Evolutionary conservation across 768 basidiomycete species (phyloP), one percentile per base, ranked within the genome.

Genomic region (Psilocybe subaeruginosa): DNA sequence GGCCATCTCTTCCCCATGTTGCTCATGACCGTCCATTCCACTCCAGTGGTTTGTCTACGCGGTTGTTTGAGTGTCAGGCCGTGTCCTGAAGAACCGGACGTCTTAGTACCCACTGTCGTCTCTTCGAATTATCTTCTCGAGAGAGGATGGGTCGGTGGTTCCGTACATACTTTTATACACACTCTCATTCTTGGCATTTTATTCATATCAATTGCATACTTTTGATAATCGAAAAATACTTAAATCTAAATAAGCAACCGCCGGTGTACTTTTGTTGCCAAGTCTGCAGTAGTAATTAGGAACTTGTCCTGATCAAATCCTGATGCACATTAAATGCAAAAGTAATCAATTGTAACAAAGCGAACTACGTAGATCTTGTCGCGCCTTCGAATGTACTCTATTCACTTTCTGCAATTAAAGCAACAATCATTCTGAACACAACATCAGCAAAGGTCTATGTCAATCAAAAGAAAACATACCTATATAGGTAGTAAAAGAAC

Each of bases 401-500:
- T 74, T 89, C 88, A 74, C 87, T 89, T 69, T 90, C 90, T 59
- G 91, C 88, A 69, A 93, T 92, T 64, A 93, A 85, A 23, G 92
- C 91, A 35, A 92, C 87, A 69, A 93, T 93, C 92, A 93, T 93
- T 69, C 91, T 93, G 50, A 3, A 12, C 56, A 33, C 54, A 14
- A 37, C 1, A 30, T 55, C 4, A 54, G 27, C 23, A 12, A 11
- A 50, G 6, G 11, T 6, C 12, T 8, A 9, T 23, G 17, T 47
- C 43, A 6, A 35, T 29, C 3, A 23, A 17, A 49, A 39, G 19
- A 11, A 5, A 14, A 79, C 92, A 59, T 66, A 93, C 93, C 91
- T 83, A 71, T 95, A 95, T 66, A 95, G 87, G 70, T 95, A 95
- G 75, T 92, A 93, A 82, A 94, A 93, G 82, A 93, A 93, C 58